Conservation (phyloP, 176 grass and related monocot species). For the Metroxylon sagu region DNA sequence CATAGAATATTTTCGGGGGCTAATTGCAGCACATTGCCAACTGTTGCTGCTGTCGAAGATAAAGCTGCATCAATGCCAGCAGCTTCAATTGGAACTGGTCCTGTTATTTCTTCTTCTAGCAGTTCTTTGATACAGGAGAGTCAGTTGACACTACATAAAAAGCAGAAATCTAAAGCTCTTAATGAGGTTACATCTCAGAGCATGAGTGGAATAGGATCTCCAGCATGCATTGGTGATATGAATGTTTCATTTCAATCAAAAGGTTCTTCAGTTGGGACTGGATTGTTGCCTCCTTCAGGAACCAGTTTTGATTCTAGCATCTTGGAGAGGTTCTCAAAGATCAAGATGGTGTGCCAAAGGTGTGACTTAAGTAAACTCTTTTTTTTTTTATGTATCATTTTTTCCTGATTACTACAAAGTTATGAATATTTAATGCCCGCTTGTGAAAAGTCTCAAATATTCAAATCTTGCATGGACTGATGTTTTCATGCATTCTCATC, state of each 20-base stretch:
- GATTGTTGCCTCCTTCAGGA: slow-evolving; percentile 10
- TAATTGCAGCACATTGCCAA: slow-evolving; percentile 16
- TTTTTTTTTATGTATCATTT: too few species aligned
- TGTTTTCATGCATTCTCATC: too few species aligned
- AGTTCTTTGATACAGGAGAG: slow-evolving; percentile 8
- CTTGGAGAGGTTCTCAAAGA: slow-evolving; percentile 35
- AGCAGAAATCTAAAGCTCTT: slow-evolving; percentile 15
- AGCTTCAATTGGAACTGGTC: slow-evolving; percentile 23
- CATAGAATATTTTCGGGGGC: neutral
- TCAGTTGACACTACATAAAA: slow-evolving; percentile 2
- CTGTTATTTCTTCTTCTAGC: slow-evolving; percentile 13
- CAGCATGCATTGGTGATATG: slow-evolving; percentile 1
- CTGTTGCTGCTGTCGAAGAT: slow-evolving; percentile 8
- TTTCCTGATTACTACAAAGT: too few species aligned
- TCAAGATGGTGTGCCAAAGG: slow-evolving; percentile 37
- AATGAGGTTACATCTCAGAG: neutral
- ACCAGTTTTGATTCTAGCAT: slow-evolving; percentile 20
- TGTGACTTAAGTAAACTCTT: slow-evolving; percentile 6
- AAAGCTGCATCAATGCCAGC: neutral
- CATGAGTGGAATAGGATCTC: neutral
- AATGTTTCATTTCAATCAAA: slow-evolving; percentile 5
- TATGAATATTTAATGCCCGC: too few species aligned
- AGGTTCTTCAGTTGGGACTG: slow-evolving; percentile 16
- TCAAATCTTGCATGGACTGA: too few species aligned
- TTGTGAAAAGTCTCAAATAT: too few species aligned